Evolutionary conservation across 208 protist species (phyloP).

Genomic region (Trypanosoma rangeli): DNA sequence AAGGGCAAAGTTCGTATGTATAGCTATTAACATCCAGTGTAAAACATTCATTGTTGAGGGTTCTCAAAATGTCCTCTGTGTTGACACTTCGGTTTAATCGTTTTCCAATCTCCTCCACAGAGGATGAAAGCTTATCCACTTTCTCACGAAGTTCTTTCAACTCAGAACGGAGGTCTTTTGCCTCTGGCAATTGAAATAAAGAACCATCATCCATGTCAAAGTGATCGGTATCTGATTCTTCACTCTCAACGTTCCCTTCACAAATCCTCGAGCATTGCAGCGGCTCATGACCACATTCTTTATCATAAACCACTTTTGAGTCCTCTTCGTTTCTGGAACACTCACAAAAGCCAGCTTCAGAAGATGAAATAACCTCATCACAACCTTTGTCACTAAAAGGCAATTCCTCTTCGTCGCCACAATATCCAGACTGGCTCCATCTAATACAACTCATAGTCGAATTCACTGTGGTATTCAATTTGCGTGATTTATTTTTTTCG

Average conservation of each 20-base stretch:
- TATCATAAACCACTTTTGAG: slow-evolving; percentile 11
- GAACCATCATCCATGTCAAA: slow-evolving; percentile 28
- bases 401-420: slow-evolving; percentile 29
- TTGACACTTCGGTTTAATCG: slow-evolving; percentile 24
- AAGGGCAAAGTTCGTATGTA: slow-evolving; percentile 60
- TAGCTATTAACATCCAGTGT: slow-evolving; percentile 43
- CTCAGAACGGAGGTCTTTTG: slow-evolving; percentile 15
- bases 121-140: slow-evolving; percentile 19
- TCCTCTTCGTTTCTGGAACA: slow-evolving; percentile 29
- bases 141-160: slow-evolving; percentile 26
- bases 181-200: slow-evolving; percentile 35
- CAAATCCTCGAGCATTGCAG: slow-evolving; percentile 63
- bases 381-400: slow-evolving; percentile 39
- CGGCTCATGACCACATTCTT: slow-evolving; percentile 36
- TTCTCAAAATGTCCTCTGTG: slow-evolving; percentile 58
- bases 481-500: slow-evolving; percentile 7
- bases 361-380: slow-evolving; percentile 26
- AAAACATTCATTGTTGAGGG: slow-evolving; percentile 52
- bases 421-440: slow-evolving; percentile 51
- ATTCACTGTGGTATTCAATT: slow-evolving; percentile 14
- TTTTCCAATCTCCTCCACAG: slow-evolving; percentile 16
- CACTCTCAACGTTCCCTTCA: slow-evolving; percentile 30
- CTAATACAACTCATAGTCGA: slow-evolving; percentile 24
- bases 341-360: slow-evolving; percentile 59
- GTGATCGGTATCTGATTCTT: not conserved